Percentiles rank a stretch among this genome's conserved stretches.
These are phyloP conservation scores for Parasitella parasitica DNA, from an alignment of 371 early-diverging fungal species.

Conservation along the genomic window DNA sequence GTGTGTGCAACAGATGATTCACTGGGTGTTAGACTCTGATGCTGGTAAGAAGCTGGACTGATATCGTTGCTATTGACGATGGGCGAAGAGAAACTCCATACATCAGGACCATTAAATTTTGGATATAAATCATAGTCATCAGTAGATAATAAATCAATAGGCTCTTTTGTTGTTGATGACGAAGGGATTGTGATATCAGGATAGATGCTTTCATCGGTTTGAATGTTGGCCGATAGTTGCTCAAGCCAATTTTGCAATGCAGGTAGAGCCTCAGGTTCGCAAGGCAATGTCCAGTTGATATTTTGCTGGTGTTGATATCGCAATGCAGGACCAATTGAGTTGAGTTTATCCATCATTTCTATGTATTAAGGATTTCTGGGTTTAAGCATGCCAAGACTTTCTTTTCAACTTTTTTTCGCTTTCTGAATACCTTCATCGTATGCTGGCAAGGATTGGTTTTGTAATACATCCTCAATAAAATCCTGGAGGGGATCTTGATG, in stretches of 20 bases:
- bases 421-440: constrained; percentile 60
- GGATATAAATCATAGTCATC: constrained; percentile 21
- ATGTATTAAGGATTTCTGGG: constrained; percentile 14
- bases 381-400: constrained; percentile 1
- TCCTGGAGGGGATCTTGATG: constrained; percentile 37
- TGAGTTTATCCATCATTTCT: constrained; percentile 54
- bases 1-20: constrained; percentile 9
- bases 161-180: neutral
- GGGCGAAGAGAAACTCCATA: constrained; percentile 1
- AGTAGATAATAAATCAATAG: neutral
- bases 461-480: constrained; percentile 44
- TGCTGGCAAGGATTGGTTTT: constrained; percentile 37
- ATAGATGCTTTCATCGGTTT: constrained; percentile 31
- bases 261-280: constrained; percentile 39
- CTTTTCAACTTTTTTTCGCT: constrained; percentile 3
- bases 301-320: constrained; percentile 24
- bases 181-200: constrained; percentile 6
- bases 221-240: constrained; percentile 46
- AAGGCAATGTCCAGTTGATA: constrained; percentile 32
- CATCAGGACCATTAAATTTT: constrained; percentile 4
- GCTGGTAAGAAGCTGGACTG: neutral
- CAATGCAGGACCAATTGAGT: constrained; percentile 28
- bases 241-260: constrained; percentile 51
- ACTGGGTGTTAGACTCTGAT: constrained; percentile 6
- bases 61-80: neutral